A percentile compares a stretch with the other conserved stretches of the same genome.
Evolutionary conservation across 805 yeast genomes (phyloP).

Genomic region (Maudiozyma bulderi): DNA sequence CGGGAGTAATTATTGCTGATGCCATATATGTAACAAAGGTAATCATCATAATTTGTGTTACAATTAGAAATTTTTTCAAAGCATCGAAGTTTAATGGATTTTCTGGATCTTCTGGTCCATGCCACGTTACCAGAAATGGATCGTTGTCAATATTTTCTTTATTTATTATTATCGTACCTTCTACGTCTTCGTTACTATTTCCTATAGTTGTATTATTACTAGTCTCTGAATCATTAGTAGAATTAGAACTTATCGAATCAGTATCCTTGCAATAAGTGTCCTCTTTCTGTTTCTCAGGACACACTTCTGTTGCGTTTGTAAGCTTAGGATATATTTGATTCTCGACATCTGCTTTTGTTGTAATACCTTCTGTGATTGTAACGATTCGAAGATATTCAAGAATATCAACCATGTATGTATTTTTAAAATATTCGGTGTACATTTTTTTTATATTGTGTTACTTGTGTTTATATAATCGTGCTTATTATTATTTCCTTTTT

Average conservation of each 20-base stretch:
- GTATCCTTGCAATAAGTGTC: not conserved
- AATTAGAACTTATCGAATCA: not conserved
- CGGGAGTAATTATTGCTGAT: conserved; percentile 46
- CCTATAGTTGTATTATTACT: not conserved
- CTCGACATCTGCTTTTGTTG: not conserved
- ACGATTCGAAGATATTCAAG: conserved; percentile 11
- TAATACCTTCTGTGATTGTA: conserved; percentile 3
- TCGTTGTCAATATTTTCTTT: conserved; percentile 9
- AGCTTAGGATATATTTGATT: not conserved
- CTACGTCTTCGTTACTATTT: not conserved
- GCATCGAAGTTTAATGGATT: conserved; percentile 49
- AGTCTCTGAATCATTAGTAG: not conserved
- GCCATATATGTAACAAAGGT: conserved; percentile 46
- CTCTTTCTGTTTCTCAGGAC: not conserved
- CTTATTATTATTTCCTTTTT: not conserved
- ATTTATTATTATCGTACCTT: not conserved
- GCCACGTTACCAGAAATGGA: conserved; percentile 16
- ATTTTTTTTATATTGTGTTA: not conserved
- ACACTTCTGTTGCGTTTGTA: not conserved
- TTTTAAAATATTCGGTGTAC: conserved; percentile 5
- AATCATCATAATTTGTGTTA: conserved; percentile 33
- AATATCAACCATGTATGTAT: conserved; percentile 17
- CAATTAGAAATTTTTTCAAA: conserved; percentile 30
- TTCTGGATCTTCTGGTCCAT: conserved; percentile 39
- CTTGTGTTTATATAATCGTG: not conserved